A percentile compares a stretch with the other conserved stretches of the same genome.
Conservation (phyloP, 169 alveolate species). For the Miamiensis avidus region DNA sequence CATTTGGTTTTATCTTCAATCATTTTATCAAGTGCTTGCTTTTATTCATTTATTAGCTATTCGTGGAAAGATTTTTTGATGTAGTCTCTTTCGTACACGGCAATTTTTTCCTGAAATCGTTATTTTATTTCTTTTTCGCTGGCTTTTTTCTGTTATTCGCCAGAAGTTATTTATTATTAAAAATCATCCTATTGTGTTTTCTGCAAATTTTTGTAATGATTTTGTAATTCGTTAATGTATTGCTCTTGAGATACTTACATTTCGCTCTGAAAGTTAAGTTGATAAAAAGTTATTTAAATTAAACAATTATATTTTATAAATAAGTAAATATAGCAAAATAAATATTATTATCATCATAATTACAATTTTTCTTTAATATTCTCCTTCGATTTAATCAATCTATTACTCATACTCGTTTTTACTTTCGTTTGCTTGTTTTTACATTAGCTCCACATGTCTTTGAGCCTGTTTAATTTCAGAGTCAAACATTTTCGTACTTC, state of each 20-base stretch:
- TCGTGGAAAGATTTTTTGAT: not conserved
- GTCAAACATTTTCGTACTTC: not conserved
- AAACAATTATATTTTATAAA: too few relatives aligned
- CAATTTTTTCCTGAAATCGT: not conserved
- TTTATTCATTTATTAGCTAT: not conserved
- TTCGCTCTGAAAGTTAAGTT: not conserved
- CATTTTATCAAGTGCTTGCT: not conserved
- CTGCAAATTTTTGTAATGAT: not conserved
- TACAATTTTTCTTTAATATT: constrained; percentile 11
- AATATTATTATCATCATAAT: too few relatives aligned
- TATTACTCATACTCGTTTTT: constrained; percentile 25
- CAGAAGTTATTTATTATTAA: too few relatives aligned
- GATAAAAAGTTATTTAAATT: too few relatives aligned
- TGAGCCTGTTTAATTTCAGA: not conserved
- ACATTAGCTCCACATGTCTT: not conserved
- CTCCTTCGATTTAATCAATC: constrained; percentile 1
- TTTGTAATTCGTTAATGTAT: not conserved
- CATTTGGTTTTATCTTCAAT: not conserved
- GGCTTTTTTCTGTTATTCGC: too few relatives aligned
- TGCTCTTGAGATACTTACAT: not conserved
- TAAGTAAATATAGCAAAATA: too few relatives aligned
- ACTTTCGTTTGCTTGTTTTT: constrained; percentile 4
- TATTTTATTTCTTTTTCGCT: not conserved
- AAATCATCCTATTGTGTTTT: not conserved
- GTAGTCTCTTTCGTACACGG: not conserved